Evolutionary conservation across 306 rosid genomes (phyloP), one percentile per base, ranked within the genome.

Genomic region (Mimosa bimucronata): DNA sequence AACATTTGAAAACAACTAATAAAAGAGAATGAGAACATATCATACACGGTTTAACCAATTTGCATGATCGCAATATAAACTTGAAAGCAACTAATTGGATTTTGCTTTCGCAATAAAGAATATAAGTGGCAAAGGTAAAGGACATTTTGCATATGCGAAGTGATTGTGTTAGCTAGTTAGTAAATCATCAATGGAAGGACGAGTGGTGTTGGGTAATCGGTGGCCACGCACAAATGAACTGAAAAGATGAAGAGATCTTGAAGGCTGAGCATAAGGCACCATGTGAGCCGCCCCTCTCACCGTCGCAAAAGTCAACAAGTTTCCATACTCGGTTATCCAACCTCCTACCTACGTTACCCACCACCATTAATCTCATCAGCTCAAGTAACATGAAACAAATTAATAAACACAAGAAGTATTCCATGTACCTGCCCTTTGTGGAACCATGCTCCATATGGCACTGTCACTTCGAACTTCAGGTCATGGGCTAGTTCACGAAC

Each of bases 201-300:
- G 76, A 4, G 97, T 92, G 1, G 91, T 72, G 78, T 86, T 92
- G 37, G 97, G 97, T 82, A 94, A 83, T 66, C 97, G 86, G 45
- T 82, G 80, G 9, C 89, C 90, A 46, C 4, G 73, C 21, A 94
- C 84, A 76, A 94, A 92, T 12, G 94, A 84, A 71, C 84, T 85
- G 87, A 92, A 91, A 7, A 94, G 87, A 83, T 85, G 95, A 64
- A 92, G 62, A 77, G 98, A 82, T 65, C 98, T 88, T 5, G 98
- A 90, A 44, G 97, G 98, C 58, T 92, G 98, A 25, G 94, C 97
- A 77, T 79, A 94, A 2, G 97, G 97, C 12, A 94, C 98, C 97
- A 92, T 94, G 76, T 92, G 98, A 28, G 97, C 88, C 28, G 97
- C 97, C 55, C 91, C 97, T 14, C 97, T 90, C 53, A 94, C 95